Evolutionary conservation across 1,139 yeast species (phyloP).

Genomic region (Magnusiomyces paraingens): DNA sequence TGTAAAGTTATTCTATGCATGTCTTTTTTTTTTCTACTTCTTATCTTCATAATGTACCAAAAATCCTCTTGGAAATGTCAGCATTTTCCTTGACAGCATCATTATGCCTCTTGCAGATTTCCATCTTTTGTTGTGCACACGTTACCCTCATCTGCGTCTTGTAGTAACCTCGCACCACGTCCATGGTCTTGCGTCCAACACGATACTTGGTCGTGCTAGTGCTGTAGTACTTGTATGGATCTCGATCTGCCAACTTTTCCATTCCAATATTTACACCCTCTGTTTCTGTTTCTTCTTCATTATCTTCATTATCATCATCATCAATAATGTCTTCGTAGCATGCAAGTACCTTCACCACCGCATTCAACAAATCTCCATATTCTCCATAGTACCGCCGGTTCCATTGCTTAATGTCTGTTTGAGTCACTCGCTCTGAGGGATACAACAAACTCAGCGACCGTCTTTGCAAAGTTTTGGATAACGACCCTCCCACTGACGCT

Average conservation of each 20-base stretch:
- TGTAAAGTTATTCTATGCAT: neutral
- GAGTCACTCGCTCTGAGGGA: neutral
- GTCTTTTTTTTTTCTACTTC: neutral
- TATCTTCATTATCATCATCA: neutral
- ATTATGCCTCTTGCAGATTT: slow-evolving; percentile 2
- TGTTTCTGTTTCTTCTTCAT: neutral
- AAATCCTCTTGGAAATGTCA: neutral
- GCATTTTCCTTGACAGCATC: neutral
- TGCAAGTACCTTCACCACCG: neutral
- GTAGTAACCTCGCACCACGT: slow-evolving; percentile 1
- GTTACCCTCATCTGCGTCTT: neutral
- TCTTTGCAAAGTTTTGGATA: neutral
- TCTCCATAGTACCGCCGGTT: neutral
- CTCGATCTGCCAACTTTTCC: neutral
- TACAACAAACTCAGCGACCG: neutral
- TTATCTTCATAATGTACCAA: neutral
- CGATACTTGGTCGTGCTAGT: neutral
- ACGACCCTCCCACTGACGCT: neutral
- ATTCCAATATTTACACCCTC: neutral
- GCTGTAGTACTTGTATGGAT: neutral
- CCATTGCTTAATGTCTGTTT: neutral
- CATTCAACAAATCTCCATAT: slow-evolving; percentile 5
- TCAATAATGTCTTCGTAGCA: neutral
- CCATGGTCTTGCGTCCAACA: neutral
- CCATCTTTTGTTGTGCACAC: slow-evolving; percentile 6